Evolutionary conservation across 768 basidiomycete genomes (phyloP).

Genomic region (Fistulinella prunicolor): DNA sequence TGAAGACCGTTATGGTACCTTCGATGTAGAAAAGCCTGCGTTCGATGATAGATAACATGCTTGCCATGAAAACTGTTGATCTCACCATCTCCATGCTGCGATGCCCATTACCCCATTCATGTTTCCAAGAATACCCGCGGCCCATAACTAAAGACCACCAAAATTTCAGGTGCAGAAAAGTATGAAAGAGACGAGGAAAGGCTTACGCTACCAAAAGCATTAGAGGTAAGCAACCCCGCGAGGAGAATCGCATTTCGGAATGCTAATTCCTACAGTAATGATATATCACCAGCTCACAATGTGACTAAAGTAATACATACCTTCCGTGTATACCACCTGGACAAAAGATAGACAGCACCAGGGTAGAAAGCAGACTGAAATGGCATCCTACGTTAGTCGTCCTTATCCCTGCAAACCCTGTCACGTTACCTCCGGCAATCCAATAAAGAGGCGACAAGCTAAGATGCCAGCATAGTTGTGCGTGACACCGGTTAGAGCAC

Average conservation of each 20-base stretch:
- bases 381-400: neutral
- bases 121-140: conserved; percentile 64
- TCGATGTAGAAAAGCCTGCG: neutral
- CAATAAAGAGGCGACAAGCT: conserved; percentile 57
- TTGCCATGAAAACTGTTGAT: neutral
- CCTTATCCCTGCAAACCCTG: neutral
- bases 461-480: conserved; percentile 54
- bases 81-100: neutral
- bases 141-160: conserved; percentile 48
- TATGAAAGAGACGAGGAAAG: neutral
- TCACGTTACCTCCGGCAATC: conserved; percentile 50
- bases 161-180: neutral
- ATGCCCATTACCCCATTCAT: conserved; percentile 64
- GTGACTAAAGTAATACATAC: neutral
- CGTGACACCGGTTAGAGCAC: conserved; percentile 60
- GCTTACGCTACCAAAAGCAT: conserved; percentile 48
- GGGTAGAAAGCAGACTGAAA: conserved; percentile 60
- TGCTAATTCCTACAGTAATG: conserved; percentile 25
- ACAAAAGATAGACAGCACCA: conserved; percentile 42
- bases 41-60: neutral
- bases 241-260: conserved; percentile 62
- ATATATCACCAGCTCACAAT: neutral
- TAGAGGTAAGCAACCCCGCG: conserved; percentile 56
- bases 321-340: conserved; percentile 26
- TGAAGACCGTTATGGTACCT: neutral